A percentile compares a stretch with the other conserved stretches of the same genome.
These are phyloP conservation scores for Schwanniomyces etchellsii DNA, from an alignment of 1,139 yeast species.

Conservation along the genomic window DNA sequence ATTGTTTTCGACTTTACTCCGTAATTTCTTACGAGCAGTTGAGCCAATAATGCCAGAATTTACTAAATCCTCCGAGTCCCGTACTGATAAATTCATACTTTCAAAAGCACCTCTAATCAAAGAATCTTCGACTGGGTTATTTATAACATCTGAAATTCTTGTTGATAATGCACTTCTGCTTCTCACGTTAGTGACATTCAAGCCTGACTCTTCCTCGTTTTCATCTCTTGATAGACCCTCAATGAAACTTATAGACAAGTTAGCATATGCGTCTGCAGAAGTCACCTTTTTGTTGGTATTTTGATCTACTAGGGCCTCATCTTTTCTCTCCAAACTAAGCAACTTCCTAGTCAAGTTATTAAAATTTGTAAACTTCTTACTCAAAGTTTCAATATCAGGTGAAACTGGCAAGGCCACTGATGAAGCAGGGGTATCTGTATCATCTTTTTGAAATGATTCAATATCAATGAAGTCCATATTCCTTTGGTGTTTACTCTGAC, in stretches of 20 bases:
- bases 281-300: constrained; percentile 9
- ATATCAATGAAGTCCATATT: constrained; percentile 43
- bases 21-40: constrained; percentile 50
- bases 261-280: constrained; percentile 36
- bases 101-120: constrained; percentile 44
- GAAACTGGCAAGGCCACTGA: constrained; percentile 40
- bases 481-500: too few relatives aligned
- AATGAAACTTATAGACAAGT: constrained; percentile 21
- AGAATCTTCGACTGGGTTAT: constrained; percentile 43
- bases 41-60: constrained; percentile 55
- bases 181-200: neutral
- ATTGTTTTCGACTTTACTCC: constrained; percentile 69
- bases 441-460: constrained; percentile 28
- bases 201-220: constrained; percentile 3
- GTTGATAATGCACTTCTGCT: constrained; percentile 27
- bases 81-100: constrained; percentile 36
- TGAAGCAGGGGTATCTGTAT: constrained; percentile 40
- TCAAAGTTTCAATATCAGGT: constrained; percentile 33
- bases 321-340: constrained; percentile 12
- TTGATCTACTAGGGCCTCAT: constrained; percentile 6
- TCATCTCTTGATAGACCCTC: constrained; percentile 7
- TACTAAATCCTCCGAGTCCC: constrained; percentile 32
- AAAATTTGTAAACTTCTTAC: constrained; percentile 31
- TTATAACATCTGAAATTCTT: constrained; percentile 47
- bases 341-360: constrained; percentile 27